Percentiles rank a stretch among this genome's conserved stretches.
These are phyloP conservation scores for Nigrospora sphaerica DNA, from an alignment of 2,329 filamentous ascomycete genomes.

Conservation along the genomic window DNA sequence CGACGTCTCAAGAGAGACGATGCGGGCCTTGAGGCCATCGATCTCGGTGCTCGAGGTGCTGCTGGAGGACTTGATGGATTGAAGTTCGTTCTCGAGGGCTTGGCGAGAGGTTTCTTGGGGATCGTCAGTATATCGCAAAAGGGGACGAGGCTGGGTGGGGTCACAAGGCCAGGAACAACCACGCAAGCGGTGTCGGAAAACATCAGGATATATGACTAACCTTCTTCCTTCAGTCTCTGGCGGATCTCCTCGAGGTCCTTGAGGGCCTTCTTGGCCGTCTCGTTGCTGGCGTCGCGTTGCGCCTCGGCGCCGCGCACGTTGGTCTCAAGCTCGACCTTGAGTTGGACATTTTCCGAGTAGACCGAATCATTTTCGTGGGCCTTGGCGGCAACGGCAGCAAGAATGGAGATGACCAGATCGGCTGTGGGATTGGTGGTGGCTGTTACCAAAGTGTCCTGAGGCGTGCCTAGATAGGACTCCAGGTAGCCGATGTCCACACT, in stretches of 20 bases:
- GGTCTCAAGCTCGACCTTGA: slow-evolving; percentile 91
- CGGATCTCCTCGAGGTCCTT: slow-evolving; percentile 78
- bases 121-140: slow-evolving; percentile 7
- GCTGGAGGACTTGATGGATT: slow-evolving; percentile 67
- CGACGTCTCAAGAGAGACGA: slow-evolving; percentile 80
- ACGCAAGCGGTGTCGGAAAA: too few species aligned
- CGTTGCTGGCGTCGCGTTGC: slow-evolving; percentile 74
- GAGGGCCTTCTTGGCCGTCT: slow-evolving; percentile 72
- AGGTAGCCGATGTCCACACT: slow-evolving; percentile 66
- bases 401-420: slow-evolving; percentile 69
- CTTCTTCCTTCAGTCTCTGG: slow-evolving; percentile 74
- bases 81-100: slow-evolving; percentile 73
- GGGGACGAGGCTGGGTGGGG: too few species aligned
- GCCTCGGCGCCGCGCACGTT: slow-evolving; percentile 77
- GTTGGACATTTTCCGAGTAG: slow-evolving; percentile 78
- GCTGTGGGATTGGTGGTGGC: slow-evolving; percentile 63
- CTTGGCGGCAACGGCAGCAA: slow-evolving; percentile 69
- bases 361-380: slow-evolving; percentile 77
- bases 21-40: slow-evolving; percentile 71
- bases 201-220: slow-evolving; percentile 37
- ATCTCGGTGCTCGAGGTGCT: slow-evolving; percentile 69
- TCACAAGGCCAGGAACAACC: too few species aligned
- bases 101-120: slow-evolving; percentile 66
- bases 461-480: slow-evolving; percentile 63
- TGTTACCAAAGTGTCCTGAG: slow-evolving; percentile 54